Base-by-base conservation (phyloP, 169 alveolate genomes). In the Plasmodium malariae region DNA sequence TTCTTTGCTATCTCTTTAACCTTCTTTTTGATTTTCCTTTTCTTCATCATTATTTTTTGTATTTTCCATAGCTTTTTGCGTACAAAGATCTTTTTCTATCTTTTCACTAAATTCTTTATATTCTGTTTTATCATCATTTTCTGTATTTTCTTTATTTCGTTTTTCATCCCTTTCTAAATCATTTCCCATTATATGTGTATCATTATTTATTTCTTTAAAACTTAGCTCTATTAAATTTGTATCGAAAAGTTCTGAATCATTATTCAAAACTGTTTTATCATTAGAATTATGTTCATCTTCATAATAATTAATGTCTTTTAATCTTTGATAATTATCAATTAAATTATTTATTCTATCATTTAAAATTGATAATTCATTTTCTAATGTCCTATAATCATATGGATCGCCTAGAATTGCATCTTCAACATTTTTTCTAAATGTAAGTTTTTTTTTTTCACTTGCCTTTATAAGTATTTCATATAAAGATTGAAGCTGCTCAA, bases 391-490 rank as follows among this genome's bases (percentile, higher is more conserved):
- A 60, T 76, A 60, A 76, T 76, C 89, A 51, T 43, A 54, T 62
- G 74, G 65, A 69, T 76, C 89, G 37, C 78, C 89, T 63, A 62
- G 60, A 62, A 76, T 78, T 0, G 89, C 89, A 49, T 76, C 62
- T 60, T 76, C 78, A 76, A 76, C 72, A 63, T 76, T 60, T 54
- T 76, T 76, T 76, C 89, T 62, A 76, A 76, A 76, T 60, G 89
- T 76, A 48, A 76, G 21, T 45, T 76, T 55, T 34, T 76, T 76
- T 57, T 76, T 76, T 76, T 76, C 78, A 55, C 28, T 62, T 62
- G 89, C 21, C 76, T 21, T 76, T 40, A 76, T 40, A 69, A 76
- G 78, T 7, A 48, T 76, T 21, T 76, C 78, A 37, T 76, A 76
- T 30, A 76, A 76, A 19, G 51, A n/a, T 65, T 40, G 60, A 62